Evolutionary conservation across 495 filamentous ascomycete species (phyloP).

Genomic region (Copromyces sp.): DNA sequence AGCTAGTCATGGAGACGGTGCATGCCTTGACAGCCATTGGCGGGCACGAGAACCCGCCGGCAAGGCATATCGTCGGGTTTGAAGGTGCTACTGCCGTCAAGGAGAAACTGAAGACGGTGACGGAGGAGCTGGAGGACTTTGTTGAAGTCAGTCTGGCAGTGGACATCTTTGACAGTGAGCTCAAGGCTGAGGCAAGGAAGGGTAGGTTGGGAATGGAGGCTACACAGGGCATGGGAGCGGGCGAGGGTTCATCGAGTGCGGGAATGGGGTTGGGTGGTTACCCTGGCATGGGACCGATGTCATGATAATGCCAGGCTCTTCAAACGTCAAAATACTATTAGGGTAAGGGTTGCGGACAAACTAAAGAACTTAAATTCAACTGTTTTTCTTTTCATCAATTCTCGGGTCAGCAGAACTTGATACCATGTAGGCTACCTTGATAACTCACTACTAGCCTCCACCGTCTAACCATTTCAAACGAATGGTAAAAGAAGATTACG

Average conservation of each 20-base stretch:
- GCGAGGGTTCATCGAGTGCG: neutral
- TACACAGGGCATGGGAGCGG: neutral
- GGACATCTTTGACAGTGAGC: constrained; percentile 55
- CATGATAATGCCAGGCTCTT: neutral
- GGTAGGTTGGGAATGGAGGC: constrained; percentile 16
- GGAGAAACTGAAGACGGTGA: constrained; percentile 93
- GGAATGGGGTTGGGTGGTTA: neutral
- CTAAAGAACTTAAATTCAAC: neutral
- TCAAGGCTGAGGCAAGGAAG: constrained; percentile 35
- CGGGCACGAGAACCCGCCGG: constrained; percentile 91
- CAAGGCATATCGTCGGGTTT: constrained; percentile 85
- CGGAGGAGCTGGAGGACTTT: constrained; percentile 93
- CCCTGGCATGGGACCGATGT: neutral
- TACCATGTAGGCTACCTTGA: too few species aligned
- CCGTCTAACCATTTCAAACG: neutral
- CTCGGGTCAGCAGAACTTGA: neutral
- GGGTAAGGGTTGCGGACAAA: neutral
- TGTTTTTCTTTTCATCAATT: neutral
- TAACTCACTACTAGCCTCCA: too few species aligned
- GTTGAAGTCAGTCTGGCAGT: constrained; percentile 79
- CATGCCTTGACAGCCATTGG: constrained; percentile 84
- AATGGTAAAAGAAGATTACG: neutral
- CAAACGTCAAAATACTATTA: neutral
- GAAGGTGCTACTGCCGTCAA: constrained; percentile 84
- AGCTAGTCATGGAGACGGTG: constrained; percentile 80